phyloP scores from a whole-genome alignment of 805 yeast species.

The Schwanniomyces vanrijiae region DNA sequence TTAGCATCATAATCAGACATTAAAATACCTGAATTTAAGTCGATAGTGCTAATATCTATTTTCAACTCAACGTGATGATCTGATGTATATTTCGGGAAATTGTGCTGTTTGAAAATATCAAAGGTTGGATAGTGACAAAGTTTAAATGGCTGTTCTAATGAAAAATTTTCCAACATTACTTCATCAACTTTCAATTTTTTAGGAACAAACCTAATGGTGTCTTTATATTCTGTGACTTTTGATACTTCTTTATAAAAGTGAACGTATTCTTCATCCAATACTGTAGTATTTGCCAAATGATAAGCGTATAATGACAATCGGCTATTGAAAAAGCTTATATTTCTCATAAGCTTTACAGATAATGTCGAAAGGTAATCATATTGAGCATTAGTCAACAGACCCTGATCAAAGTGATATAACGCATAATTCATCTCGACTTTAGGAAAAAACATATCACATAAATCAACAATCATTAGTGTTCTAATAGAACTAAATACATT shows the following conservation, averaged over 20 bases:
- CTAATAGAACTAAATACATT: slow-evolving; percentile 36
- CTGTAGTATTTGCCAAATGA: slow-evolving; percentile 18
- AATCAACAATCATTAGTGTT: slow-evolving; percentile 33
- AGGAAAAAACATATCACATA: slow-evolving; percentile 32
- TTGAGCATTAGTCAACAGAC: slow-evolving; percentile 15
- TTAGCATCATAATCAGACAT: slow-evolving; percentile 27
- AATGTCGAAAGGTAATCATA: slow-evolving; percentile 20
- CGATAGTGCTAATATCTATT: slow-evolving; percentile 12
- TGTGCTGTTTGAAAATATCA: slow-evolving; percentile 7
- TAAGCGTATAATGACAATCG: slow-evolving; percentile 28
- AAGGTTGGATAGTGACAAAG: slow-evolving; percentile 19
- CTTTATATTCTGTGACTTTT: slow-evolving; percentile 9
- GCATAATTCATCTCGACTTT: slow-evolving; percentile 26
- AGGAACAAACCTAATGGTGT: slow-evolving; percentile 15
- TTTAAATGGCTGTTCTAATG: slow-evolving; percentile 10
- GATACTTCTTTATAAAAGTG: slow-evolving; percentile 5
- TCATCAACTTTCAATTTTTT: slow-evolving; percentile 18
- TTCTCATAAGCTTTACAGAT: slow-evolving; percentile 26
- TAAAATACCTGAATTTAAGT: slow-evolving; percentile 24
- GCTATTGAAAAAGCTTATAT: slow-evolving; percentile 32
- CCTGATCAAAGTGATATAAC: slow-evolving; percentile 16
- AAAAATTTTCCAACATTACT: slow-evolving; percentile 14
- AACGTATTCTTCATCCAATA: slow-evolving; percentile 20
- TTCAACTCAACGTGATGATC: not conserved
- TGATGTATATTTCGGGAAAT: not conserved